Evolutionary conservation across 2,329 filamentous ascomycete species (phyloP).

Genomic region (Sodiomyces alkalinus): DNA sequence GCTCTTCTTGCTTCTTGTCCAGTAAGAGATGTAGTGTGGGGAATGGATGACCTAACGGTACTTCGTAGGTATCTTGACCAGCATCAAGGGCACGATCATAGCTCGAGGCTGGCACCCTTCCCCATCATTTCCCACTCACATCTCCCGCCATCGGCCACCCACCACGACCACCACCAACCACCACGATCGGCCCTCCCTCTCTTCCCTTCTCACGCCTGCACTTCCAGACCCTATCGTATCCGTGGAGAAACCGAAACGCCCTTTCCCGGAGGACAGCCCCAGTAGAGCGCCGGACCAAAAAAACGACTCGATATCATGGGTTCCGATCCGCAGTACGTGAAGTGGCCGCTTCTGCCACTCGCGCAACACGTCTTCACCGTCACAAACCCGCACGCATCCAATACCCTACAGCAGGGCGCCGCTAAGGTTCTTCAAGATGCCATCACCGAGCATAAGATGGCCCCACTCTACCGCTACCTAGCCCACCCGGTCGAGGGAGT

Average conservation of each 20-base stretch:
- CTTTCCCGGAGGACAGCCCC: background rate
- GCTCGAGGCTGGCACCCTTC: background rate
- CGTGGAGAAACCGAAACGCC: constrained; percentile 3
- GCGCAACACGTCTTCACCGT: constrained; percentile 78
- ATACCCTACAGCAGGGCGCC: constrained; percentile 51
- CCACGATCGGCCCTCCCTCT: no score
- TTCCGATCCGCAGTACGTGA: constrained; percentile 72
- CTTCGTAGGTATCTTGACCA: no score
- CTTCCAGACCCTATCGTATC: constrained; percentile 7
- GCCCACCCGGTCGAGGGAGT: constrained; percentile 72
- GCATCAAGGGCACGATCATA: background rate
- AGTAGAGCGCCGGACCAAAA: background rate
- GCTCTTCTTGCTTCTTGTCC: background rate
- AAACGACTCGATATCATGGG: constrained; percentile 48
- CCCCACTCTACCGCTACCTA: constrained; percentile 71
- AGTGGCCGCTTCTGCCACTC: constrained; percentile 68
- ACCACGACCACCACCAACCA: no score
- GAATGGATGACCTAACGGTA: no score
- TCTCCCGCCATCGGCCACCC: no score
- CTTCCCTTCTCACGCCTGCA: constrained; percentile 3
- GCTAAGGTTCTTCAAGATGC: constrained; percentile 66
- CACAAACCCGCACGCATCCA: constrained; percentile 61
- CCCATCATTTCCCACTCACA: background rate
- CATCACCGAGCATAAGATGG: constrained; percentile 74
- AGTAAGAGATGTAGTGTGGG: no score